Evolutionary conservation across 768 basidiomycete genomes (phyloP).

Genomic region (Daedalea quercina): DNA sequence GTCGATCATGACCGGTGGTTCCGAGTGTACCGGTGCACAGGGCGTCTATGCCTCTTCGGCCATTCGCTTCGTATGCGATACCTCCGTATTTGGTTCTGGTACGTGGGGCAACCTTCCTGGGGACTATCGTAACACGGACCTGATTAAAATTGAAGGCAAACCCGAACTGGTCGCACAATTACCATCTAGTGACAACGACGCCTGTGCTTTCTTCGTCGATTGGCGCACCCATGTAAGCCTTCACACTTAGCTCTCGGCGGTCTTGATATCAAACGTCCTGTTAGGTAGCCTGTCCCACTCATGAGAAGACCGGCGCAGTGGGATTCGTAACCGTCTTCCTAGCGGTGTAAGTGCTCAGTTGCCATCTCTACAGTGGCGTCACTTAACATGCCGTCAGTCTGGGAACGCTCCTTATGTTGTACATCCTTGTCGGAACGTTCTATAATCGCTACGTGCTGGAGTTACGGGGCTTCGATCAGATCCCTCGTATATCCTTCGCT

Average conservation of each 20-base stretch:
- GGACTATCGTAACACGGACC: not conserved
- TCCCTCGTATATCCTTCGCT: conserved; percentile 51
- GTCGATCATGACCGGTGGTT: conserved; percentile 55
- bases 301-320: conserved; percentile 44
- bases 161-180: conserved; percentile 61
- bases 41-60: conserved; percentile 52
- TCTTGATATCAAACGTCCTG: not conserved
- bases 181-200: conserved; percentile 55
- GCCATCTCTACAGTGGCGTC: not conserved
- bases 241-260: not conserved
- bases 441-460: conserved; percentile 77
- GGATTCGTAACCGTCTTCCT: conserved; percentile 49
- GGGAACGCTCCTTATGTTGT: conserved; percentile 51
- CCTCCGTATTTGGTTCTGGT: conserved; percentile 50
- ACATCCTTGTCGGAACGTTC: conserved; percentile 60
- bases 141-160: conserved; percentile 24
- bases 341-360: conserved; percentile 45
- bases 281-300: conserved; percentile 69
- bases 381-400: conserved; percentile 29
- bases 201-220: conserved; percentile 79
- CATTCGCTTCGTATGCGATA: conserved; percentile 75
- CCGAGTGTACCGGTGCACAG: conserved; percentile 47
- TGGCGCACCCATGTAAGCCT: conserved; percentile 56
- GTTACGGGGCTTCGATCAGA: conserved; percentile 63
- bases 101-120: conserved; percentile 11